phyloP scores from a whole-genome alignment of 2,329 filamentous ascomycete genomes.

The Sporothrix pseudoabietina region DNA sequence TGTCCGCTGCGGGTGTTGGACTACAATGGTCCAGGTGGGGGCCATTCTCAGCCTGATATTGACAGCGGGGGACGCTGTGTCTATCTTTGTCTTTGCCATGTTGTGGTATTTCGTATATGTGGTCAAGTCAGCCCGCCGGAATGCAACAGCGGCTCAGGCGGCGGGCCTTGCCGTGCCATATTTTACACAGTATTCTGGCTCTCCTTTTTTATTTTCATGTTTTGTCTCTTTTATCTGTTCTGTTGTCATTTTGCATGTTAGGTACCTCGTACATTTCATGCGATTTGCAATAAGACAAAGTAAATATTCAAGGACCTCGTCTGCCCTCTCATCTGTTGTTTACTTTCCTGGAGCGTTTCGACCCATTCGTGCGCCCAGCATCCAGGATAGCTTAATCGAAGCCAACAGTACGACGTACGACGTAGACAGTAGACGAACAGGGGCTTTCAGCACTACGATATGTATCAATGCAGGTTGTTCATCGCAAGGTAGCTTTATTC shows the following conservation, averaged over 20 bases:
- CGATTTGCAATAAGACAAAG: background rate
- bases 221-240: background rate
- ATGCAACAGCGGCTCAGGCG: slow-evolving; percentile 5
- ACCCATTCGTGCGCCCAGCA: background rate
- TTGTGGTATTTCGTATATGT: background rate
- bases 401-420: no score
- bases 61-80: background rate
- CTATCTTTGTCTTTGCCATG: background rate
- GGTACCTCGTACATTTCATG: background rate
- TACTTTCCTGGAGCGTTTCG: slow-evolving; percentile 9
- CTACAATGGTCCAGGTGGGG: background rate
- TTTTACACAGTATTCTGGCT: background rate
- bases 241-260: background rate
- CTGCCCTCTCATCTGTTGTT: background rate
- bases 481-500: background rate
- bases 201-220: background rate
- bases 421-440: no score
- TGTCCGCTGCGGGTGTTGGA: background rate
- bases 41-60: background rate
- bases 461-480: background rate
- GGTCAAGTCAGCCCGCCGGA: background rate
- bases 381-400: background rate
- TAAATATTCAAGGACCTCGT: background rate
- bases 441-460: background rate
- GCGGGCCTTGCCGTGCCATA: background rate